Base-by-base conservation (phyloP, 352 stramenopile genomes). In the Globisporangium nunn region DNA sequence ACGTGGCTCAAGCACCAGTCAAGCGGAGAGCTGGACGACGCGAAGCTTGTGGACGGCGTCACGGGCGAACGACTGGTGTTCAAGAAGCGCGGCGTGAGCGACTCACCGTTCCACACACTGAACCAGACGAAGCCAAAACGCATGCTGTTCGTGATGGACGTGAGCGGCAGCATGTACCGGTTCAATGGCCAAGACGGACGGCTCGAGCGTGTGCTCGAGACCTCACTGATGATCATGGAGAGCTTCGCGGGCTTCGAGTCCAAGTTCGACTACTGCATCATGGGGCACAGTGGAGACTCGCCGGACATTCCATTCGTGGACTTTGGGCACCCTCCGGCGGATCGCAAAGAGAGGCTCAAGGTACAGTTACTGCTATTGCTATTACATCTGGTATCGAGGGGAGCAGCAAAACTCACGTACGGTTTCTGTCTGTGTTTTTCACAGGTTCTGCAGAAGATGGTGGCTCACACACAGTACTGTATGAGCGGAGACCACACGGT, bases 161-260 rank as follows among this genome's bases (percentile, higher is more conserved):
- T 96, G 17, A 96, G 79, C 55, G 93, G 82, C 45, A 93, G 78
- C 30, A 97, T 97, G 86, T 93, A 91, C 63, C 82, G 94, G 17
- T 99, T 98, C 67, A 98, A 98, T 66, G 75, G 85, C 35, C 93
- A 97, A 52, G 95, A 92, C 66, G 70, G 85, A n/a, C 85, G 96
- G 12, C 78, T 98, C 0, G 78, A 97, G 46, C 87, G 93, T 44
- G 85, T 95, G 46, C 70, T 98, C 5, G 95, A 98, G 73, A 96
- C 93, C 8, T 86, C 91, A 17, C 67, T 97, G 35, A 96, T 99
- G 87, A 88, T 99, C 57, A 98, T 99, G 93, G 94, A 98, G 70
- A 87, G 75, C 54, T 90, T 98, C 59, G 78, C 88, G 1, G 91
- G 87, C 48, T 87, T 93, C 45, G 89, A 97, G 53, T 70, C 76